Base-by-base conservation (phyloP, 2,329 filamentous ascomycete species). In the Cladophialophora immunda region DNA sequence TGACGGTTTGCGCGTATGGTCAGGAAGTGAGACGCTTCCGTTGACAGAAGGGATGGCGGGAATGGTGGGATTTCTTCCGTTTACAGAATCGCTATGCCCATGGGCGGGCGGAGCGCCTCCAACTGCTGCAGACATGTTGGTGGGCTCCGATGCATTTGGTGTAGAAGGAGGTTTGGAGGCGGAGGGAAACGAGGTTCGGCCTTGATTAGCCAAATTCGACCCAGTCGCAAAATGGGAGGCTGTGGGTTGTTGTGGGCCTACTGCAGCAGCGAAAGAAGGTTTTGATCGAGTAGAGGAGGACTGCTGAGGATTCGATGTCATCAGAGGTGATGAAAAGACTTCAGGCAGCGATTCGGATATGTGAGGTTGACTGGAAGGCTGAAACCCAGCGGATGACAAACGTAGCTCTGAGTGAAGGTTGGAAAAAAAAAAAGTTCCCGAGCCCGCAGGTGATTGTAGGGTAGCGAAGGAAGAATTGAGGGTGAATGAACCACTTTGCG, bases 1-100 rank as follows among this genome's bases (percentile, higher is more conserved):
- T 19, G 94, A 97, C 71, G 89, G 89, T 82, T 97, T 97, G 78
- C 93, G 89, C 77, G 85, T 86, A 83, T 98, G 94, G 74, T 93
- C 90, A 73, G 84, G 84, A 62, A 85, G 80, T 58, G 79, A 75
- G 55, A 78, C 75, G 47, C 78, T 77, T 75, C 92, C 92, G 87
- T 96, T 95, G 69, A 85, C 80, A 65, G 80, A 78, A 72, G 90
- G 89, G 74, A 91, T 84, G 77, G 89, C 89, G 64, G 72, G 69
- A 71, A 71, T 69, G 89, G 89, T 80, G 86, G 86, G 79, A 56
- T 70, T 73, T 69, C 69, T 69, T 58, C 72, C 73, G 62, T 73
- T 74, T 63, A 73, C 65, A 47, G 73, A 72, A 47, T 72, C 67
- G 65, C 62, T 70, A 63, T 68, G 67, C 65, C 62, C 59, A 62